A percentile compares a stretch with the other conserved stretches of the same genome.
Conservation (phyloP, 2,329 filamentous ascomycete species). For the Phyllosticta ampelicida region DNA sequence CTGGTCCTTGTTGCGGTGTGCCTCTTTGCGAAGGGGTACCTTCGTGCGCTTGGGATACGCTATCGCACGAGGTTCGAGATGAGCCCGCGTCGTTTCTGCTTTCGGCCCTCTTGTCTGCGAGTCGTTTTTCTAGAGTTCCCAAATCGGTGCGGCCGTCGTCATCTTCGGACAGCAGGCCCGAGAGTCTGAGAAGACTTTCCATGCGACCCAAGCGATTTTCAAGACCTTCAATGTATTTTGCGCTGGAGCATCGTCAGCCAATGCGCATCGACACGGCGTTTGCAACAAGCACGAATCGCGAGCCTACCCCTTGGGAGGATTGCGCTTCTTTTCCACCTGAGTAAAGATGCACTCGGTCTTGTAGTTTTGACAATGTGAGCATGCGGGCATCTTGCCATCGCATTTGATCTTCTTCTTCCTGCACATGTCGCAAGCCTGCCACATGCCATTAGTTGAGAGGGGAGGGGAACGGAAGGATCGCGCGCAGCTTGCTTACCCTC, state of each 20-base stretch:
- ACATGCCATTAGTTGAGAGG: background rate
- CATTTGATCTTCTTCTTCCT: slow-evolving; percentile 96
- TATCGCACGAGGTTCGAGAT: slow-evolving; percentile 7
- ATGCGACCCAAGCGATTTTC: slow-evolving; percentile 93
- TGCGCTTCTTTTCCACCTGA: slow-evolving; percentile 96
- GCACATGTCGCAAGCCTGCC: slow-evolving; percentile 87
- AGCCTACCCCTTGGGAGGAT: slow-evolving; percentile 84
- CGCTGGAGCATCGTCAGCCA: slow-evolving; percentile 40
- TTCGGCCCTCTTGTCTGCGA: slow-evolving; percentile 38
- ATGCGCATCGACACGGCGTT: background rate
- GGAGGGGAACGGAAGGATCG: slow-evolving; percentile 9
- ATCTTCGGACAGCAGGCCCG: slow-evolving; percentile 75
- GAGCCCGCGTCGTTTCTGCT: slow-evolving; percentile 20
- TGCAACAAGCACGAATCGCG: background rate
- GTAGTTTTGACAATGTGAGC: slow-evolving; percentile 93
- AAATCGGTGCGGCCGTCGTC: slow-evolving; percentile 79
- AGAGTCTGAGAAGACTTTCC: slow-evolving; percentile 81
- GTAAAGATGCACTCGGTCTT: slow-evolving; percentile 97
- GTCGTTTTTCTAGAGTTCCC: slow-evolving; percentile 71
- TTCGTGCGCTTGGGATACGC: slow-evolving; percentile 1
- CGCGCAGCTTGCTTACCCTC: slow-evolving; percentile 52
- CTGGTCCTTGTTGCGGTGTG: slow-evolving; percentile 36
- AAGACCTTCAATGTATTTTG: slow-evolving; percentile 94
- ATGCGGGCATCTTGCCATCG: slow-evolving; percentile 89
- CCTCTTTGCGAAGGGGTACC: slow-evolving; percentile 27